These are phyloP conservation scores for Curvularia eragrostidis DNA, from an alignment of 2,329 filamentous ascomycete species.

Conservation along the genomic window DNA sequence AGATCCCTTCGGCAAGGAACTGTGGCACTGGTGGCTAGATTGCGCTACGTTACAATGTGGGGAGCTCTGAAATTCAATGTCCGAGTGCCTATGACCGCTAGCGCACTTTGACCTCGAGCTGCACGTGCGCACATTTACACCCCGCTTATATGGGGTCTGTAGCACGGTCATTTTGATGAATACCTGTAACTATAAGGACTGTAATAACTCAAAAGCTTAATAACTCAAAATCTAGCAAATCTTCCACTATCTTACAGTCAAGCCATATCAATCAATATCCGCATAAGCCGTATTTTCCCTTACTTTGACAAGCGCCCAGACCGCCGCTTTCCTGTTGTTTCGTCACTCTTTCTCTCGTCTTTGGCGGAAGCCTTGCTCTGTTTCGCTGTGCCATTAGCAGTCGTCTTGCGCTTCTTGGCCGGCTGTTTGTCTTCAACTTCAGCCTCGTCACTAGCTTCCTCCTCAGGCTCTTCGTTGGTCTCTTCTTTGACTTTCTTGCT, in stretches of 20 bases:
- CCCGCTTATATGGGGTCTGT: conserved; percentile 1
- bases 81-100: conserved; percentile 33
- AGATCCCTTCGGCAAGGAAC: conserved; percentile 7
- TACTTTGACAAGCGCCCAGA: conserved; percentile 33
- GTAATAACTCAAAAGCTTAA: not conserved
- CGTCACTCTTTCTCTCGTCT: conserved; percentile 22
- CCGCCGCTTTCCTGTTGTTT: conserved; percentile 27
- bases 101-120: conserved; percentile 12
- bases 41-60: conserved; percentile 38
- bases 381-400: conserved; percentile 17
- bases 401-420: conserved; percentile 38
- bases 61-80: conserved; percentile 44
- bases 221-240: not conserved
- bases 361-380: conserved; percentile 20
- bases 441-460: conserved; percentile 31
- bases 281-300: not conserved
- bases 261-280: not conserved
- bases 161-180: not conserved
- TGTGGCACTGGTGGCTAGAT: conserved; percentile 16
- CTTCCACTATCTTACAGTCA: not conserved
- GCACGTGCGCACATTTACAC: conserved; percentile 29
- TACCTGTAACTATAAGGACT: too few relatives aligned
- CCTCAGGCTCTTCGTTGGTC: conserved; percentile 24
- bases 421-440: conserved; percentile 29
- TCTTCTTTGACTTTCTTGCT: conserved; percentile 23